Evolutionary conservation across 1,284 basidiomycete species (phyloP).

Genomic region (Fomitopsis pinicola): DNA sequence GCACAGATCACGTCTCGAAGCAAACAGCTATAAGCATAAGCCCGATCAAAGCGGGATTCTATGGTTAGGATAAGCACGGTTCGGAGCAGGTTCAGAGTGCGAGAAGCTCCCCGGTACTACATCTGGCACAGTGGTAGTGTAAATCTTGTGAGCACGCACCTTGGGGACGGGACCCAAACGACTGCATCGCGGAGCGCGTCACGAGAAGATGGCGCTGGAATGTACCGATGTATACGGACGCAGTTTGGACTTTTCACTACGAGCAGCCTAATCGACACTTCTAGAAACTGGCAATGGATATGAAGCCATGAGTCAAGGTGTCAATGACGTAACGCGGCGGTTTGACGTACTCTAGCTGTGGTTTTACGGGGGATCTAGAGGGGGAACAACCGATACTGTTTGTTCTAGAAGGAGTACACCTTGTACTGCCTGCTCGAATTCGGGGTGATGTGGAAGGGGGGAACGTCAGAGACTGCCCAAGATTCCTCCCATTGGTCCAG

Average conservation of each 20-base stretch:
- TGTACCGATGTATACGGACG: background rate
- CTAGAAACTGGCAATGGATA: background rate
- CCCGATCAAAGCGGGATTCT: no score
- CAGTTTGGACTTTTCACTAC: background rate
- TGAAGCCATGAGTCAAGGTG: background rate
- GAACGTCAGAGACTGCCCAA: no score
- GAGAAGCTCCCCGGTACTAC: no score
- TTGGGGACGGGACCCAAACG: background rate
- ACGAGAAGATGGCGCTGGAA: background rate
- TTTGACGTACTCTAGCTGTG: background rate
- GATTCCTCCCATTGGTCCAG: no score
- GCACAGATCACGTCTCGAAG: no score
- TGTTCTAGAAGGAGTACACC: no score
- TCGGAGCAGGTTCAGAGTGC: no score
- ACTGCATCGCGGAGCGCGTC: background rate
- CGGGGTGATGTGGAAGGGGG: no score
- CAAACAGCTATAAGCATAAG: no score
- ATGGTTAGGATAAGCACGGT: no score
- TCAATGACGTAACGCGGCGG: background rate
- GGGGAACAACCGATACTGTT: background rate
- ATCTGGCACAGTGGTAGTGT: no score
- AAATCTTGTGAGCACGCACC: background rate
- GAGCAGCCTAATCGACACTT: background rate
- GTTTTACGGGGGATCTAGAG: background rate
- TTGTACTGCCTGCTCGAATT: no score